These are phyloP conservation scores for Plasmodium adleri DNA, from an alignment of 169 alveolate genomes.

Conservation along the genomic window DNA sequence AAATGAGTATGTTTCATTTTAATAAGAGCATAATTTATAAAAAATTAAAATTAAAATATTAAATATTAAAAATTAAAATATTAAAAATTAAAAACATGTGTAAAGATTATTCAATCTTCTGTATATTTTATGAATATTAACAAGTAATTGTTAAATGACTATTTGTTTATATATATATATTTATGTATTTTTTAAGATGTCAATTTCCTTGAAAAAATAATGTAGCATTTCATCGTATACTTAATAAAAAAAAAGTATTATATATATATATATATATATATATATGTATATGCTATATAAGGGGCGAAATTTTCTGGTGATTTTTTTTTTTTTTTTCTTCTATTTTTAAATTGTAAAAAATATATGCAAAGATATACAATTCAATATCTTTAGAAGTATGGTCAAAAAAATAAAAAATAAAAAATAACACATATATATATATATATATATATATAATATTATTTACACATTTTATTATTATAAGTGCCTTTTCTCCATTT, in stretches of 20 bases:
- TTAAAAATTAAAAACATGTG: too few relatives aligned
- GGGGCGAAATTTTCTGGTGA: background rate
- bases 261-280: background rate
- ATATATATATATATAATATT: background rate
- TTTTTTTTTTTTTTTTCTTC: background rate
- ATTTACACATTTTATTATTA: background rate
- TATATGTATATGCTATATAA: background rate
- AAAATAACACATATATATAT: background rate
- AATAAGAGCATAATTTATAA: too few relatives aligned
- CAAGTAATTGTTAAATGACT: too few relatives aligned
- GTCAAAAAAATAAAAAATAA: constrained; percentile 1
- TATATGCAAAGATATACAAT: background rate
- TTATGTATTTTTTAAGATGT: too few relatives aligned
- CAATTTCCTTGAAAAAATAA: too few relatives aligned
- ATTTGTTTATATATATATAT: too few relatives aligned
- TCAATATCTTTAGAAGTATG: background rate
- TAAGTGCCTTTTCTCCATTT: background rate
- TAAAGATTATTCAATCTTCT: too few relatives aligned
- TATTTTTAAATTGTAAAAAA: background rate
- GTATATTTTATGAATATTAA: too few relatives aligned
- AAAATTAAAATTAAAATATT: too few relatives aligned
- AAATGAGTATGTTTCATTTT: too few relatives aligned
- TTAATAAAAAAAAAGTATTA: background rate
- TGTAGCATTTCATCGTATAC: too few relatives aligned
- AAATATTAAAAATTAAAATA: too few relatives aligned